Percentiles rank a stretch among this genome's conserved stretches.
These are phyloP conservation scores for Barnettozyma botsteinii DNA, from an alignment of 805 yeast genomes.

Conservation along the genomic window DNA sequence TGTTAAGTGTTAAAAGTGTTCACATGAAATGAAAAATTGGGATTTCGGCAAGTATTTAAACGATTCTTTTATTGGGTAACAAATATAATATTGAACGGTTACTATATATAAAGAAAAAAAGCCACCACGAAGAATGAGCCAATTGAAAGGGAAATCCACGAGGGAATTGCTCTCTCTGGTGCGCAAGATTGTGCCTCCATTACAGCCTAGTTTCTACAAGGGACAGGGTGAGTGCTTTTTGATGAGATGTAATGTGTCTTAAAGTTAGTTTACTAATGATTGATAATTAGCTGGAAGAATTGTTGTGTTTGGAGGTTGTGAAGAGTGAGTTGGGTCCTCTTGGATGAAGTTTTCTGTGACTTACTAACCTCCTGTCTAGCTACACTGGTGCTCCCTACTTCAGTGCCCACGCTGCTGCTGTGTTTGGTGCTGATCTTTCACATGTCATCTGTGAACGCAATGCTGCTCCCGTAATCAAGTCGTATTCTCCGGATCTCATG, in stretches of 20 bases:
- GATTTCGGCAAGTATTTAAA: not conserved
- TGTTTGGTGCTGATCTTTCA: conserved; percentile 82
- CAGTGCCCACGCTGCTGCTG: conserved; percentile 77
- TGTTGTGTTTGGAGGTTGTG: conserved; percentile 88
- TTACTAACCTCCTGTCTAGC: conserved; percentile 25
- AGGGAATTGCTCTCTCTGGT: conserved; percentile 45
- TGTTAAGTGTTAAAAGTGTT: no score
- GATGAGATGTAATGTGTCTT: not conserved
- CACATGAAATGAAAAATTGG: no score
- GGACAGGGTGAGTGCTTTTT: conserved; percentile 55
- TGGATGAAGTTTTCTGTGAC: not conserved
- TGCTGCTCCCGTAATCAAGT: conserved; percentile 78
- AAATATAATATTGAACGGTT: no score
- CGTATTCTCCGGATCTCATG: conserved; percentile 91
- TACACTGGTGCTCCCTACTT: conserved; percentile 97
- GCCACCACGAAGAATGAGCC: no score
- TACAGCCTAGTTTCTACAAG: conserved; percentile 66
- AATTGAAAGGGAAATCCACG: conserved; percentile 10
- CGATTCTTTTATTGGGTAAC: not conserved
- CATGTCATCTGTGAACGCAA: conserved; percentile 80
- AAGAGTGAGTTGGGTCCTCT: conserved; percentile 44
- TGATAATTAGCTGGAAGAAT: conserved; percentile 58
- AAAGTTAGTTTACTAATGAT: not conserved
- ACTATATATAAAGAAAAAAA: not conserved
- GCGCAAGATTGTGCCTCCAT: conserved; percentile 65